Conservation (phyloP, 73 alveolate species). For the Paramecium octaurelia region DNA sequence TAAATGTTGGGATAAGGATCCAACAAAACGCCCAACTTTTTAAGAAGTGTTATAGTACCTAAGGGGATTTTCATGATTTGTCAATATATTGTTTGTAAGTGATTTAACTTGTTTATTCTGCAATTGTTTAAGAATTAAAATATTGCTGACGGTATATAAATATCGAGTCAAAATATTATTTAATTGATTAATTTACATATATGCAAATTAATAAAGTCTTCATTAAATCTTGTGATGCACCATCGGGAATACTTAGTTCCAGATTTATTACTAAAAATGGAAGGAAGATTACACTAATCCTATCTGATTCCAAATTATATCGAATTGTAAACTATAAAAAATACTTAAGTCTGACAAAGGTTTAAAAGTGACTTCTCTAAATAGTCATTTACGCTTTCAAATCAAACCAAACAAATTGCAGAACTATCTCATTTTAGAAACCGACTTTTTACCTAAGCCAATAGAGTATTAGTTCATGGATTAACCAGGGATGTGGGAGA, state of each 20-base stretch:
- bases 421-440: not conserved
- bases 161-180: not conserved
- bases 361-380: not conserved
- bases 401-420: not conserved
- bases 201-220: not conserved
- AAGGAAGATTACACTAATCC: not conserved
- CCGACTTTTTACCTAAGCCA: not conserved
- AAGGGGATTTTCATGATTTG: not conserved
- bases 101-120: not conserved
- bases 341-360: slow-evolving; percentile 4
- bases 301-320: not conserved
- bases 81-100: not conserved
- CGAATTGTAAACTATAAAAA: not conserved
- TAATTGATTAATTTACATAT: not conserved
- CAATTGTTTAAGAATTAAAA: not conserved
- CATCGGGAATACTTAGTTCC: slow-evolving; percentile 6
- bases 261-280: slow-evolving; percentile 13
- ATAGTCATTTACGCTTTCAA: not conserved
- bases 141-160: not conserved
- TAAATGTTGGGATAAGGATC: slow-evolving; percentile 28
- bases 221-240: slow-evolving; percentile 30
- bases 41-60: not conserved
- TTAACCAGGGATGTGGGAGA: slow-evolving; percentile 2
- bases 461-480: not conserved
- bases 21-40: not conserved